Evolutionary conservation across 805 yeast genomes (phyloP).

Genomic region (Pichia deserticola): DNA sequence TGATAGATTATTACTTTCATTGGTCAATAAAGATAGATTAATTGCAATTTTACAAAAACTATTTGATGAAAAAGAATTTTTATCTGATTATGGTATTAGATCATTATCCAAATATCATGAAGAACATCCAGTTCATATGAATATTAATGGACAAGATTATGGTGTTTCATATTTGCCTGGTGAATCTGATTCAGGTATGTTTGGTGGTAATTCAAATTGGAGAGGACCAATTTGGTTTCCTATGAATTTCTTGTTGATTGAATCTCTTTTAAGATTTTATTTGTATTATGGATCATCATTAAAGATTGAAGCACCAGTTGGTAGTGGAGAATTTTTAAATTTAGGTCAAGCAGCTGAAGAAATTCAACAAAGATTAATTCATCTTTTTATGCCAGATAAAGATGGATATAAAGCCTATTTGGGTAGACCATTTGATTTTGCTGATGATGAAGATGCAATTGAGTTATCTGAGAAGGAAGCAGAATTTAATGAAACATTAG

Average conservation of each 20-base stretch:
- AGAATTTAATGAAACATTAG: constrained; percentile 40
- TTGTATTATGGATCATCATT: constrained; percentile 81
- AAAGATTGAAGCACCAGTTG: constrained; percentile 82
- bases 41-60: constrained; percentile 66
- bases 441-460: constrained; percentile 35
- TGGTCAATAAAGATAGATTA: constrained; percentile 75
- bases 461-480: constrained; percentile 43
- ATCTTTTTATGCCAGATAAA: constrained; percentile 63
- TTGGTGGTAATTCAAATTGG: constrained; percentile 97
- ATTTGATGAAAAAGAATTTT: constrained; percentile 81
- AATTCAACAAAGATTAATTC: constrained; percentile 77
- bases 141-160: constrained; percentile 68
- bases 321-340: constrained; percentile 68
- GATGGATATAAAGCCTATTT: constrained; percentile 63
- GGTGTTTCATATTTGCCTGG: constrained; percentile 74
- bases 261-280: constrained; percentile 79
- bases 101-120: constrained; percentile 83
- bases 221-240: constrained; percentile 98
- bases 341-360: constrained; percentile 89
- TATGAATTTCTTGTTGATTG: constrained; percentile 76
- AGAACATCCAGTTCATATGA: constrained; percentile 76
- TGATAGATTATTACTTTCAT: constrained; percentile 68
- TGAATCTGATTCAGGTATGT: constrained; percentile 86
- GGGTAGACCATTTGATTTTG: constrained; percentile 39
- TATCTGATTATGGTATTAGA: constrained; percentile 79